phyloP scores from a whole-genome alignment of 2,329 filamentous ascomycete species.

The Penicillium sp. region DNA sequence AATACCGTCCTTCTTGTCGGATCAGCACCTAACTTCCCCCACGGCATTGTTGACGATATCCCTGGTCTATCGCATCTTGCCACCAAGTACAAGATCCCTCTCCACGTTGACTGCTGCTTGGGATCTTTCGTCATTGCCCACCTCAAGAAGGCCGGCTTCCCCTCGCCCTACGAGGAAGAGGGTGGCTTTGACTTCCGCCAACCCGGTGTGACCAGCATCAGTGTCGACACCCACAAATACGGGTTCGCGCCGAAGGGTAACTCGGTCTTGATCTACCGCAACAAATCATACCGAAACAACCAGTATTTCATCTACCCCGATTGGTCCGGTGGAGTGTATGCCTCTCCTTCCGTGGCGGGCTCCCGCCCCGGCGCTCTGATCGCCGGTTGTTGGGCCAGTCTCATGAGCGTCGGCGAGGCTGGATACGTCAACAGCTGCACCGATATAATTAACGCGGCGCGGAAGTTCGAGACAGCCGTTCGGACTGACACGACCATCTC shows the following conservation, averaged over 20 bases:
- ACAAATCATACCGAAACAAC: constrained; percentile 65
- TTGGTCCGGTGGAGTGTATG: constrained; percentile 94
- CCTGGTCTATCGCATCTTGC: constrained; percentile 73
- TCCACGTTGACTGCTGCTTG: constrained; percentile 96
- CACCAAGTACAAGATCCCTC: constrained; percentile 65
- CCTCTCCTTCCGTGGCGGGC: constrained; percentile 81
- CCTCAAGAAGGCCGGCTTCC: constrained; percentile 83
- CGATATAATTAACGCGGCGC: constrained; percentile 77
- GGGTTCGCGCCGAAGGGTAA: constrained; percentile 98
- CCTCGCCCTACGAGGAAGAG: constrained; percentile 51
- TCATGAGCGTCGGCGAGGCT: constrained; percentile 77
- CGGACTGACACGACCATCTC: constrained; percentile 59
- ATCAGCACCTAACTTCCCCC: constrained; percentile 92
- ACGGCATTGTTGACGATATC: constrained; percentile 96
- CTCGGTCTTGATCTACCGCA: constrained; percentile 84
- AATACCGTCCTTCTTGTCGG: constrained; percentile 92
- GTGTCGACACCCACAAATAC: constrained; percentile 97
- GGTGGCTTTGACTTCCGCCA: constrained; percentile 87
- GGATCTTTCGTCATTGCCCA: constrained; percentile 91
- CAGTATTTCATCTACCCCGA: constrained; percentile 95
- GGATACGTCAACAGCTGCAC: constrained; percentile 82
- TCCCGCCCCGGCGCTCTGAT: constrained; percentile 89
- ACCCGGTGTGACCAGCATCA: constrained; percentile 89
- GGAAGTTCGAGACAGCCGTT: constrained; percentile 70
- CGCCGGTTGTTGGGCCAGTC: constrained; percentile 85